Conservation (phyloP, 1,284 basidiomycete genomes). For the Somion occarium region DNA sequence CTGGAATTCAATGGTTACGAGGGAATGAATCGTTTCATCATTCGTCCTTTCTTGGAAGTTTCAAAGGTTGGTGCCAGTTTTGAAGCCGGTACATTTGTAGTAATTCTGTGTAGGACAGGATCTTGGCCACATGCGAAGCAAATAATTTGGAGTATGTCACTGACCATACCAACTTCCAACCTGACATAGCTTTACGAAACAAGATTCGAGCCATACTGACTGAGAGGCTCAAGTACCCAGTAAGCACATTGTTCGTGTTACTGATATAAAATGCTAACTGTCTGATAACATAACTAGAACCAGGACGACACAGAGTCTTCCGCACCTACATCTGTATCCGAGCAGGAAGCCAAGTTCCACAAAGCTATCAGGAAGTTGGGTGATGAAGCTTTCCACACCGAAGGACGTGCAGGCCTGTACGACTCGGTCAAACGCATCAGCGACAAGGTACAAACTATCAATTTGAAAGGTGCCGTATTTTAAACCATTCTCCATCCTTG, state of each 20-base stretch:
- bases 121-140: slow-evolving; percentile 67
- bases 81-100: background rate
- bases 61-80: slow-evolving; percentile 48
- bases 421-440: background rate
- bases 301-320: too few species aligned
- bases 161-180: slow-evolving; percentile 71
- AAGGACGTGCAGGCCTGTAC: background rate
- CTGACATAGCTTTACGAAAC: slow-evolving; percentile 64
- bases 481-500: background rate
- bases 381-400: background rate
- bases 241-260: too few species aligned
- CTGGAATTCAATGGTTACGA: slow-evolving; percentile 30
- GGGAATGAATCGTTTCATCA: slow-evolving; percentile 63
- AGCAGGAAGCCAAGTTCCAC: background rate
- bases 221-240: background rate
- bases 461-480: background rate
- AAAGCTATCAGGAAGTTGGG: background rate
- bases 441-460: background rate
- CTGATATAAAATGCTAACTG: too few species aligned
- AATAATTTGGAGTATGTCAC: slow-evolving; percentile 54
- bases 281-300: too few species aligned
- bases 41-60: slow-evolving; percentile 63
- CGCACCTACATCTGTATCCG: too few species aligned
- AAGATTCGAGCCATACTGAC: slow-evolving; percentile 48
- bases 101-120: slow-evolving; percentile 48